Conservation (phyloP, 129 eudicot genomes). For the Chrysanthemum lavandulifolium region DNA sequence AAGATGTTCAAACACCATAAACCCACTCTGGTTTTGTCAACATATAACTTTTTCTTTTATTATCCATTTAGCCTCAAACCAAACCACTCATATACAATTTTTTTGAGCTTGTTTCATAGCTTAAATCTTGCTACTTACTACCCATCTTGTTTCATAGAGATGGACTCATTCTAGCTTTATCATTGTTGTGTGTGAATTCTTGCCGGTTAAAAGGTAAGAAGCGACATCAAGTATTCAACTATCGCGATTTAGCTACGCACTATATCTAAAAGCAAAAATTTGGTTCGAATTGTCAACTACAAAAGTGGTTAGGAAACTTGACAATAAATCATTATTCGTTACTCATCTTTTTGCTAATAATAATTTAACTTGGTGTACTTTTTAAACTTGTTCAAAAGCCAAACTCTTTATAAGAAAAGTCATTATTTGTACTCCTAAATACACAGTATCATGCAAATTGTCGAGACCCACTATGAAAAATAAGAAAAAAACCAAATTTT, state of each 20-base stretch:
- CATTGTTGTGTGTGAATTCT: constrained; percentile 6
- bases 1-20: too few relatives aligned
- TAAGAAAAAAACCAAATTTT: too few relatives aligned
- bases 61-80: background rate
- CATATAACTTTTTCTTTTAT: too few relatives aligned
- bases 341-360: background rate
- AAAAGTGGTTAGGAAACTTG: constrained; percentile 15
- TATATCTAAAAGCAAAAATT: constrained; percentile 14
- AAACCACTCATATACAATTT: background rate
- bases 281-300: constrained; percentile 10
- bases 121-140: background rate
- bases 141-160: background rate
- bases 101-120: background rate
- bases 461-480: constrained; percentile 18
- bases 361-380: background rate
- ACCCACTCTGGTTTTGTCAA: too few relatives aligned
- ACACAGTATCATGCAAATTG: constrained; percentile 14
- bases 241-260: constrained; percentile 16
- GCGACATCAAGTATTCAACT: background rate
- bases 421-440: constrained; percentile 27
- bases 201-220: background rate
- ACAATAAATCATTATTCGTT: background rate
- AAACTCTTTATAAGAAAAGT: constrained; percentile 11
- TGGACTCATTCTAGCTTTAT: background rate
- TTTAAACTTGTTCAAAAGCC: constrained; percentile 15